Base-by-base conservation (phyloP, 169 alveolate genomes). In the Plasmodium blacklocki region DNA sequence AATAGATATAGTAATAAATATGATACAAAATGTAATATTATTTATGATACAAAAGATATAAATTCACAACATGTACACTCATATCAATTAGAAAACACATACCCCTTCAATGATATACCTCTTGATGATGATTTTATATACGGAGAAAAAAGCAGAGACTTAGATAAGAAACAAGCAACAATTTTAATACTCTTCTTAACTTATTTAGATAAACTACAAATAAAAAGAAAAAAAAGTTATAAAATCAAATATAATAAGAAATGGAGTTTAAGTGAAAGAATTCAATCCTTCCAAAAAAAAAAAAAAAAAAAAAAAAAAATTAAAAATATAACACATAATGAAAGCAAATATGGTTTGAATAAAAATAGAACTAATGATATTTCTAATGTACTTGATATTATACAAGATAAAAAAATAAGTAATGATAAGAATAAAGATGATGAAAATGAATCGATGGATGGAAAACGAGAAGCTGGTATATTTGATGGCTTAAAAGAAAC, bases 111-210 rank as follows among this genome's bases (percentile, higher is more conserved):
- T 39, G 89, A 56, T 29, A 14, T 76, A 12, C 62, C 67, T 26
- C 6, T 64, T 7, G 89, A 59, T 64, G 89, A 76, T 9, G 89
- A 76, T n/a, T 76, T 76, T 23, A 63, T 58, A 29, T 76, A 76
- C 32, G 89, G 89, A n/a, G 68, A 54, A 45, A 70, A 29, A 63
- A 64, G 89, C 26, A 50, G 7, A n/a, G 56, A 64, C 12, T 1
- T 76, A 29, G 89, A 76, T 43, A 63, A 19, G 1, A 64, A 66
- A 3, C 89, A 76, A 49, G 64, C 64, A 76, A 76, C 47, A 15
- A 76, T 76, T n/a, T 75, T 76, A 1, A 76, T 58, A 15, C 19
- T 76, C 9, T 56, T 76, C 52, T 26, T 76, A 14, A 76, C 29
- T 1, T 68, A 76, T 76, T 45, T 76, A 15, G 67, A 76, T 14